Percentiles rank a stretch among this genome's conserved stretches.
Evolutionary conservation across 1,284 basidiomycete genomes (phyloP).

Genomic region (Mycena sp.): DNA sequence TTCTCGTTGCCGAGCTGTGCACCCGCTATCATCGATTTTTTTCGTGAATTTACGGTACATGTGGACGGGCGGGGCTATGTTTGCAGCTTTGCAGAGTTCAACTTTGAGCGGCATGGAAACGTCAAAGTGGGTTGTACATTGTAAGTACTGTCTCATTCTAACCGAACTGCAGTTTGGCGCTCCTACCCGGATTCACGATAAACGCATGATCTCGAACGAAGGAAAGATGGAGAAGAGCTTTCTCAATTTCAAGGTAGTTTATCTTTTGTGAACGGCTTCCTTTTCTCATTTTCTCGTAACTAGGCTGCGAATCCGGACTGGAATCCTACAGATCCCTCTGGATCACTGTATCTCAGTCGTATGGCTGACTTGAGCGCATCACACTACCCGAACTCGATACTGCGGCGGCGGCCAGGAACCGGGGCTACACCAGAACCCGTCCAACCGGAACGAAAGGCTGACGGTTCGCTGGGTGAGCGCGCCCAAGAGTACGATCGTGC

Average conservation of each 20-base stretch:
- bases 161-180: slow-evolving; percentile 73
- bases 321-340: slow-evolving; percentile 88
- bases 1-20: slow-evolving; percentile 91
- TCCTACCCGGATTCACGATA: slow-evolving; percentile 71
- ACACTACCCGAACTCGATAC: slow-evolving; percentile 43
- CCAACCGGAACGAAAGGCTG: slow-evolving; percentile 40
- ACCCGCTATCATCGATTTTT: slow-evolving; percentile 92
- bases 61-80: slow-evolving; percentile 97
- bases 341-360: slow-evolving; percentile 86
- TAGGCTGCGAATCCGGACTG: slow-evolving; percentile 93
- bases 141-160: background rate
- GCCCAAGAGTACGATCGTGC: slow-evolving; percentile 80
- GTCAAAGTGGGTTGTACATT: slow-evolving; percentile 63
- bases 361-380: slow-evolving; percentile 76
- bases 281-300: background rate
- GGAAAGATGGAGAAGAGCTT: slow-evolving; percentile 99
- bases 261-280: background rate
- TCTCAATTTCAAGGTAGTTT: slow-evolving; percentile 86
- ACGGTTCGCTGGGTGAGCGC: slow-evolving; percentile 54
- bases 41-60: slow-evolving; percentile 96
- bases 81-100: slow-evolving; percentile 98
- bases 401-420: slow-evolving; percentile 47
- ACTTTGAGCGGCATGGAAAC: slow-evolving; percentile 93
- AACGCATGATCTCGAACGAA: slow-evolving; percentile 84
- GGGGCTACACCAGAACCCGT: slow-evolving; percentile 19